Evolutionary conservation across 2,329 filamentous ascomycete genomes (phyloP).

Genomic region (Fusarium nanum): DNA sequence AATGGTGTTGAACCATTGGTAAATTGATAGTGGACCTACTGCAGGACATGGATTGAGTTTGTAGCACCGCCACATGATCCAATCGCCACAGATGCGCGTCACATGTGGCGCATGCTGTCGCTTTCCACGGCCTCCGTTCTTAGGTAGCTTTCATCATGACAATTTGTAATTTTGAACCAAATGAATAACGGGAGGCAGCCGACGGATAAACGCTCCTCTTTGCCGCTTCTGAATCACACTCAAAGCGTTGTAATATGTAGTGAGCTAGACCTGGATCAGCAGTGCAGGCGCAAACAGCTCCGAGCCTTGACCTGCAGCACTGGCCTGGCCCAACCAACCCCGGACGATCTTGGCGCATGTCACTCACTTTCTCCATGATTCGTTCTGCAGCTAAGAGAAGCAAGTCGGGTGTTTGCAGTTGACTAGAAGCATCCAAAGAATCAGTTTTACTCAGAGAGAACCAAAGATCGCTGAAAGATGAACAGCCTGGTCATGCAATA

Average conservation of each 20-base stretch:
- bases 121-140: not conserved
- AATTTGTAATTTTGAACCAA: not conserved
- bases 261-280: conserved; percentile 6
- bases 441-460: not conserved
- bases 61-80: conserved; percentile 9
- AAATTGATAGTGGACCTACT: not conserved
- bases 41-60: conserved; percentile 1
- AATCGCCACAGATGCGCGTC: conserved; percentile 23
- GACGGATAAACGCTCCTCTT: not conserved
- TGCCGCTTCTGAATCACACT: not conserved
- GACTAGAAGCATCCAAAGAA: no score
- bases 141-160: not conserved
- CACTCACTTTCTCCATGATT: not conserved
- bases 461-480: not conserved
- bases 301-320: conserved; percentile 12
- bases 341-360: conserved; percentile 22
- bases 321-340: not conserved
- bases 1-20: not conserved
- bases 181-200: conserved; percentile 25
- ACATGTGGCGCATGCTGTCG: conserved; percentile 30
- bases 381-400: not conserved
- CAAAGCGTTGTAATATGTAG: not conserved
- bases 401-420: no score
- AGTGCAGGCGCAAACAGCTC: conserved; percentile 10
- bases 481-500: not conserved